phyloP scores from a whole-genome alignment of 2,329 filamentous ascomycete species.

The Uncinocarpus reesii region DNA sequence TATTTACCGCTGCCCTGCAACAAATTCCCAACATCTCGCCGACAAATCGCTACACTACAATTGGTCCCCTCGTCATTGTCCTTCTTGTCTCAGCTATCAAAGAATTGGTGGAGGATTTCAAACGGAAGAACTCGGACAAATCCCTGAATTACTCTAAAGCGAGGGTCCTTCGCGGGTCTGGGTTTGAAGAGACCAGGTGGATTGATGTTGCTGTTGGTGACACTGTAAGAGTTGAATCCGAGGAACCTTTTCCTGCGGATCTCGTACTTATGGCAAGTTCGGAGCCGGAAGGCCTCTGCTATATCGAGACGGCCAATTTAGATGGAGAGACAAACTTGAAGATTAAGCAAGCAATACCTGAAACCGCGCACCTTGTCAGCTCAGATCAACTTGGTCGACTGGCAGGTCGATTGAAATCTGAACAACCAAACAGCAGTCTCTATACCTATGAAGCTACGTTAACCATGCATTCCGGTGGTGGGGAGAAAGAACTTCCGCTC shows the following conservation, averaged over 20 bases:
- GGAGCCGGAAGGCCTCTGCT: constrained; percentile 93
- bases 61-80: constrained; percentile 83
- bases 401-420: constrained; percentile 77
- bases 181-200: constrained; percentile 82
- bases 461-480: constrained; percentile 79
- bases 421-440: constrained; percentile 95
- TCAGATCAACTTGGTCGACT: constrained; percentile 74
- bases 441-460: constrained; percentile 97
- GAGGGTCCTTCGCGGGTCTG: constrained; percentile 68
- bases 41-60: constrained; percentile 91
- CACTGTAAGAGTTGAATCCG: constrained; percentile 83
- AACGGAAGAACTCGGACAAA: constrained; percentile 76
- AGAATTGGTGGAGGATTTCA: constrained; percentile 86
- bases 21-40: constrained; percentile 93
- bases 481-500: constrained; percentile 82
- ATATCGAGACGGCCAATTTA: constrained; percentile 95
- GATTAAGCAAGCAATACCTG: constrained; percentile 93
- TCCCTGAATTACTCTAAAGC: constrained; percentile 81
- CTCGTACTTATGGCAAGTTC: constrained; percentile 86
- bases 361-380: constrained; percentile 80
- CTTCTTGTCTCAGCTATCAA: constrained; percentile 91
- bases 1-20: constrained; percentile 89
- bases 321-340: constrained; percentile 98
- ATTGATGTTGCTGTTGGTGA: constrained; percentile 88
- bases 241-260: constrained; percentile 90